These are phyloP conservation scores for Mediolabrus comicus DNA, from an alignment of 108 stramenopile species.

Conservation along the genomic window DNA sequence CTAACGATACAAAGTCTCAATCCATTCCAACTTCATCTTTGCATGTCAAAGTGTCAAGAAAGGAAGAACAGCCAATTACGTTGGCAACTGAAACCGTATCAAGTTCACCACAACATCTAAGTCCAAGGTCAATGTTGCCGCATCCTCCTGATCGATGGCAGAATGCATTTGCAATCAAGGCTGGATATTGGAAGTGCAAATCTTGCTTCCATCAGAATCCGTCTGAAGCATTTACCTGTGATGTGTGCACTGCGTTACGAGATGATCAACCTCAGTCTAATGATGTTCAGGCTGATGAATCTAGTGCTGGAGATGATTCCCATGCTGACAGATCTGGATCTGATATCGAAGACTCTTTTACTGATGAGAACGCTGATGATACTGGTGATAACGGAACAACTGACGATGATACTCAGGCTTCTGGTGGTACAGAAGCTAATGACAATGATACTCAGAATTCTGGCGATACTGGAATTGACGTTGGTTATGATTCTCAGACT, in stretches of 20 bases:
- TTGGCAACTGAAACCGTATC: neutral
- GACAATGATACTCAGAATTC: neutral
- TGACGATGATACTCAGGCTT: neutral
- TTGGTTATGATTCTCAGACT: neutral
- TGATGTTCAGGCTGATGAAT: neutral
- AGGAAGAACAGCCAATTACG: neutral
- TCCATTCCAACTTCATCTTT: neutral
- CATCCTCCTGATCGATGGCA: slow-evolving; percentile 13
- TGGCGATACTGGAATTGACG: neutral
- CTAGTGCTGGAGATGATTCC: neutral
- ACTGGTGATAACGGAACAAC: too few species aligned
- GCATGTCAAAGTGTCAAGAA: neutral
- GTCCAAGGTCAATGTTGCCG: slow-evolving; percentile 1
- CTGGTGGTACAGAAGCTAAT: neutral
- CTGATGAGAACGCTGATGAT: too few species aligned
- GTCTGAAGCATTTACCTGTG: slow-evolving; percentile 7
- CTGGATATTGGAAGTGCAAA: slow-evolving; percentile 24
- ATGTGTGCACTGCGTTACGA: neutral
- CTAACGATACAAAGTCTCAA: neutral
- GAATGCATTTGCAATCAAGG: slow-evolving; percentile 11
- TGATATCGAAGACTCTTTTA: too few species aligned
- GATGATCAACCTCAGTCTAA: neutral
- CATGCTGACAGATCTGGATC: neutral
- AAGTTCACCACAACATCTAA: neutral
- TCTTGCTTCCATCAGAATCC: slow-evolving; percentile 17